These are phyloP conservation scores for Peribolospora baueri DNA, from an alignment of 768 basidiomycete species.

Conservation along the genomic window DNA sequence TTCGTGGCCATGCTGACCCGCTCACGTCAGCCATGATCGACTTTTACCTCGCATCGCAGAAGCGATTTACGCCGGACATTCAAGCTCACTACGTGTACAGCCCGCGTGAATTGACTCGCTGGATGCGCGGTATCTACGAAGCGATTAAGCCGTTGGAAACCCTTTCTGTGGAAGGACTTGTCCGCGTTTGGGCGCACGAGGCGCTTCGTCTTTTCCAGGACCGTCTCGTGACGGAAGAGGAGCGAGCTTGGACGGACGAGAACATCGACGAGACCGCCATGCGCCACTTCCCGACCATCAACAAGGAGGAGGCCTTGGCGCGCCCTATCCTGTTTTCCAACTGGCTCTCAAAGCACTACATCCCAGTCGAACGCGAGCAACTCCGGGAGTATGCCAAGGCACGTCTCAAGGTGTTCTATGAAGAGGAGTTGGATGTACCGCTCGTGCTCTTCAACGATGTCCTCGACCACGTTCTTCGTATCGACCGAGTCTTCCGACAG, in stretches of 20 bases:
- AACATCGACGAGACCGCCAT: conserved; percentile 59
- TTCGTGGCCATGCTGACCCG: conserved; percentile 75
- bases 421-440: conserved; percentile 93
- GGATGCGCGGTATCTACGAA: conserved; percentile 92
- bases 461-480: conserved; percentile 86
- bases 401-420: conserved; percentile 89
- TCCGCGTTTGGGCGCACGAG: conserved; percentile 95
- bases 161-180: conserved; percentile 80
- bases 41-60: conserved; percentile 83
- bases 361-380: conserved; percentile 76
- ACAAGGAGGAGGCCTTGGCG: conserved; percentile 54
- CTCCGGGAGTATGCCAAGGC: conserved; percentile 93
- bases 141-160: conserved; percentile 81
- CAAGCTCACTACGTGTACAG: conserved; percentile 98
- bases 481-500: conserved; percentile 96
- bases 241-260: conserved; percentile 85
- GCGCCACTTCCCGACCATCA: conserved; percentile 81
- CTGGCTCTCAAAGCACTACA: conserved; percentile 94
- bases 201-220: conserved; percentile 93
- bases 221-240: conserved; percentile 75
- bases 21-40: conserved; percentile 93
- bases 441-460: conserved; percentile 97
- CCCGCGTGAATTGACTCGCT: conserved; percentile 92
- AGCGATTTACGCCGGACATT: conserved; percentile 79
- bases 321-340: conserved; percentile 94